Evolutionary conservation across 192 early-diverging fungal species (phyloP).

Genomic region (Glomus cerebriforme): DNA sequence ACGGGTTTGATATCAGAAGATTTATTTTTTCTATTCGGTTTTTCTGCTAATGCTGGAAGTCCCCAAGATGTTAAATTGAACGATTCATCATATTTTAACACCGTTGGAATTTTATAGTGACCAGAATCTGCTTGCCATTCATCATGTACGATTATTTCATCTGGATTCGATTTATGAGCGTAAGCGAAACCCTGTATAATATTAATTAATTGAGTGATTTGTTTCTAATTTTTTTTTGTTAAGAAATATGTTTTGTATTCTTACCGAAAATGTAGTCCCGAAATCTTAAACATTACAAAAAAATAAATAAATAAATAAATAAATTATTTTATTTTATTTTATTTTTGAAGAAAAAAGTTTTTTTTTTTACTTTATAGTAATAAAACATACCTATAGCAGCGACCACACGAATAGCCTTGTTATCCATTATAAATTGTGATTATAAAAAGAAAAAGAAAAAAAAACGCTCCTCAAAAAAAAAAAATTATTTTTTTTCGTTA

Average conservation of each 20-base stretch:
- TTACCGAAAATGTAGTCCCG: slow-evolving; percentile 12
- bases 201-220: no score
- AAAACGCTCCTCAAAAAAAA: no score
- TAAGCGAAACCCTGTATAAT: not conserved
- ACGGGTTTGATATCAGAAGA: not conserved
- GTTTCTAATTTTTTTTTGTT: not conserved
- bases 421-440: not conserved
- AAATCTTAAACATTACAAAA: not conserved
- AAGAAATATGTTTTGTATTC: no score
- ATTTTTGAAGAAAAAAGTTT: no score
- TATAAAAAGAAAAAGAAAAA: not conserved
- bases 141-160: not conserved
- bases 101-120: not conserved
- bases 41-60: not conserved
- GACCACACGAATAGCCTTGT: not conserved
- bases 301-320: not conserved
- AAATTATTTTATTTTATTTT: no score
- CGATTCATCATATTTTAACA: not conserved
- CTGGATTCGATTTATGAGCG: not conserved
- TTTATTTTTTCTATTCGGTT: not conserved
- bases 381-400: not conserved
- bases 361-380: not conserved
- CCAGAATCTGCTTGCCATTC: not conserved
- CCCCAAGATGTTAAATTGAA: slow-evolving; percentile 4
- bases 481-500: not conserved